Percentiles rank a stretch among this genome's conserved stretches.
Conservation (phyloP, 164 flowering plant species). For the Piper longum region DNA sequence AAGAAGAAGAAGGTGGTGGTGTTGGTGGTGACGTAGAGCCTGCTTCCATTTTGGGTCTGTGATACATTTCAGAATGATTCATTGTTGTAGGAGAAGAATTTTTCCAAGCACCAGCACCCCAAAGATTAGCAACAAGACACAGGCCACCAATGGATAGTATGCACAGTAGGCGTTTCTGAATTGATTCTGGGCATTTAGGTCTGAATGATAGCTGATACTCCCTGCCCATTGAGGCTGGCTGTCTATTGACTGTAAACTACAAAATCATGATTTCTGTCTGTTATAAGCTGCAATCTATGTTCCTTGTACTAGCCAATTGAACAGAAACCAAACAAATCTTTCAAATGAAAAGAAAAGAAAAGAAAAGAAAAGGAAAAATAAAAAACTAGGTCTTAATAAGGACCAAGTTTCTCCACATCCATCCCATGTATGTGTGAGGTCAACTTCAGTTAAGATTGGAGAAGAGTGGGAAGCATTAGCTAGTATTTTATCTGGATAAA, state of each 20-base stretch:
- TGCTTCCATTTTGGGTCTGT: slow-evolving; percentile 21
- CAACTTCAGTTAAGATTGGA: too few species aligned
- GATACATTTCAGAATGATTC: slow-evolving; percentile 23
- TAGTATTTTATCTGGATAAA: too few species aligned
- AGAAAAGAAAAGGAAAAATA: too few species aligned
- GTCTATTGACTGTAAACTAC: neutral
- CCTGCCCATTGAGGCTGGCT: slow-evolving; percentile 48
- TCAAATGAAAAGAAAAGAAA: too few species aligned
- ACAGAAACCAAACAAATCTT: too few species aligned
- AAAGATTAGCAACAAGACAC: slow-evolving; percentile 49
- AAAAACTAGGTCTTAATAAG: too few species aligned
- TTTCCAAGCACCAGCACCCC: slow-evolving; percentile 86
- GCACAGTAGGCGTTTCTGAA: slow-evolving; percentile 54
- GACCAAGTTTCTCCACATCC: too few species aligned
- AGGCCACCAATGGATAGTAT: slow-evolving; percentile 62
- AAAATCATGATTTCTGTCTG: too few species aligned
- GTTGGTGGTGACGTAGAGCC: neutral
- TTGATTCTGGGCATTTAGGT: slow-evolving; percentile 44
- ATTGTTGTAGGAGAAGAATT: slow-evolving; percentile 16
- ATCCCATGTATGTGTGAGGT: too few species aligned
- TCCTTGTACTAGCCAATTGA: too few species aligned
- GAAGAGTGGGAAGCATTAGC: too few species aligned
- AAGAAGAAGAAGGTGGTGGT: slow-evolving; percentile 1
- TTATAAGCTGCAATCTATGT: too few species aligned
- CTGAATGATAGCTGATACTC: slow-evolving; percentile 65